phyloP scores from a whole-genome alignment of 345 rosid species.

The Salix suchowensis region DNA sequence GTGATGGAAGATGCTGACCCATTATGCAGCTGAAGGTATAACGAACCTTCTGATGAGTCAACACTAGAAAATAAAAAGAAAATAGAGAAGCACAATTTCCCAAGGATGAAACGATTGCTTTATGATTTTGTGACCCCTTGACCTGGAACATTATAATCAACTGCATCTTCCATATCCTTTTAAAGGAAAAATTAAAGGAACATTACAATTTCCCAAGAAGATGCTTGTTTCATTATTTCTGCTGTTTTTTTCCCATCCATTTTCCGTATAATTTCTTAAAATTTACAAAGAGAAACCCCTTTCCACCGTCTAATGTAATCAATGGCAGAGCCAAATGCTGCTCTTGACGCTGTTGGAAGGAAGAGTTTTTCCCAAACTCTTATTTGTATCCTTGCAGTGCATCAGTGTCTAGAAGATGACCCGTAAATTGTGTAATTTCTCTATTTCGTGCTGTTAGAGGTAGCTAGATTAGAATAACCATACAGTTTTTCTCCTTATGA shows the following conservation, averaged over 20 bases:
- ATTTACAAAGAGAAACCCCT: background rate
- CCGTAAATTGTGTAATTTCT: background rate
- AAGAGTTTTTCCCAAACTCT: background rate
- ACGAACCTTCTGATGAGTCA: background rate
- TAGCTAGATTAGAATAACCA: background rate
- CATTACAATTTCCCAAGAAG: too few species aligned
- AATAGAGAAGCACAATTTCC: background rate
- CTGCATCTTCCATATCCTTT: background rate
- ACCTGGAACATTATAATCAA: background rate
- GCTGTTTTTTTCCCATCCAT: too few species aligned
- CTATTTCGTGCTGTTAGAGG: background rate
- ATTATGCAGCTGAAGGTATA: too few species aligned
- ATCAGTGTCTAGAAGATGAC: background rate
- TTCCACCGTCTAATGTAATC: background rate
- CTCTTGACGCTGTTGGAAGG: background rate
- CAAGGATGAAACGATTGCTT: background rate
- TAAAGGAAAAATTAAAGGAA: too few species aligned
- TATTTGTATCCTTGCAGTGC: background rate
- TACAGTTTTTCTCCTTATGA: constrained; percentile 2
- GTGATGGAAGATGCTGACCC: background rate
- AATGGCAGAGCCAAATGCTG: background rate
- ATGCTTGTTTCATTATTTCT: background rate
- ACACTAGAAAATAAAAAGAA: background rate
- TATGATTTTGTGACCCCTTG: background rate
- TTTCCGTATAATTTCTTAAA: background rate